Conservation (phyloP, 2,329 filamentous ascomycete species). For the Thermomyces lanuginosus region DNA sequence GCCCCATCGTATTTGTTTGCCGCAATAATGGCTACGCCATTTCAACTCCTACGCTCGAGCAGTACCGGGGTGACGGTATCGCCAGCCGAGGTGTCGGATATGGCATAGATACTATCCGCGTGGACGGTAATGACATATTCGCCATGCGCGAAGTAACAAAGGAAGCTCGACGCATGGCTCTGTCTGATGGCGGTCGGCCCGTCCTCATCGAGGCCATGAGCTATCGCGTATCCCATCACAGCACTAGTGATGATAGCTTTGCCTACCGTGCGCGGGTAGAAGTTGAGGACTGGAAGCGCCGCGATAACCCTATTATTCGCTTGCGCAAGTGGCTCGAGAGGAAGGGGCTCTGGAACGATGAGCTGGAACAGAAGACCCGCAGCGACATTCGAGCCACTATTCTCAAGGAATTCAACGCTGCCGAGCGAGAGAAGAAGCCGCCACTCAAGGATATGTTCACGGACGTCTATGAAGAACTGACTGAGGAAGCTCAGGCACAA, state of each 20-base stretch:
- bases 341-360: constrained; percentile 68
- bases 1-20: constrained; percentile 77
- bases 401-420: constrained; percentile 66
- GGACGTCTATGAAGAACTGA: constrained; percentile 78
- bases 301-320: constrained; percentile 76
- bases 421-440: constrained; percentile 39
- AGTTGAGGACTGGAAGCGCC: constrained; percentile 83
- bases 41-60: constrained; percentile 73
- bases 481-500: constrained; percentile 60
- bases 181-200: constrained; percentile 64
- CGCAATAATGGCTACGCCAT: constrained; percentile 90
- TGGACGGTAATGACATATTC: constrained; percentile 90
- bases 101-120: constrained; percentile 81
- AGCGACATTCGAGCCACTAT: constrained; percentile 55
- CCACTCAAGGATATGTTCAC: constrained; percentile 48
- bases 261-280: constrained; percentile 87
- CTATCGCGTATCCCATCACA: constrained; percentile 95
- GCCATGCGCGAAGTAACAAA: constrained; percentile 68
- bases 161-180: constrained; percentile 59
- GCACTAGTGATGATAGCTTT: constrained; percentile 91
- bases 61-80: constrained; percentile 83
- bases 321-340: constrained; percentile 82
- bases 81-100: constrained; percentile 75
- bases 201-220: constrained; percentile 91
- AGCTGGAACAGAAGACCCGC: constrained; percentile 57